Percentiles rank a stretch among this genome's conserved stretches.
Evolutionary conservation across 768 basidiomycete genomes (phyloP).

Genomic region (Termitomyces sp.): DNA sequence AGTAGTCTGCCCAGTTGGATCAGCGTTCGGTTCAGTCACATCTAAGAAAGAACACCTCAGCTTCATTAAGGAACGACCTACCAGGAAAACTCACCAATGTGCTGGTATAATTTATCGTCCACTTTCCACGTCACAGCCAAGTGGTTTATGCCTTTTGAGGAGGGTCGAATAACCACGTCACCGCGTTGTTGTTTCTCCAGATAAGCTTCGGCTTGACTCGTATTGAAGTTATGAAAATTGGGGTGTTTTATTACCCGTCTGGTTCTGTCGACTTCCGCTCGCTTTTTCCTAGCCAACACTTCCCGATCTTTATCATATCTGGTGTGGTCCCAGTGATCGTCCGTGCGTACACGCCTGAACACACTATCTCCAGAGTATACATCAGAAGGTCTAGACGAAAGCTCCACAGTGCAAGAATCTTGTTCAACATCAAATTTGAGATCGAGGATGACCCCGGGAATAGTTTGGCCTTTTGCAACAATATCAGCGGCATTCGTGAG

Average conservation of each 20-base stretch:
- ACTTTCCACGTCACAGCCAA: slow-evolving; percentile 99
- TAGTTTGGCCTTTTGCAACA: slow-evolving; percentile 72
- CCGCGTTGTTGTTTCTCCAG: slow-evolving; percentile 89
- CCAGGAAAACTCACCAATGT: slow-evolving; percentile 64
- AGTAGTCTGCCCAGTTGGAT: slow-evolving; percentile 60
- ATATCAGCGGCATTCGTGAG: slow-evolving; percentile 35
- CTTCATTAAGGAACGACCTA: not conserved
- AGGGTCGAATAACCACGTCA: slow-evolving; percentile 94
- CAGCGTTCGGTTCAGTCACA: slow-evolving; percentile 75
- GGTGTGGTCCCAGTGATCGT: slow-evolving; percentile 60
- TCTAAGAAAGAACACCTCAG: slow-evolving; percentile 34
- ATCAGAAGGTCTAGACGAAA: slow-evolving; percentile 67
- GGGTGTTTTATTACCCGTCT: slow-evolving; percentile 94
- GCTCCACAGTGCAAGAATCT: slow-evolving; percentile 61
- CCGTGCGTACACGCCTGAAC: slow-evolving; percentile 53
- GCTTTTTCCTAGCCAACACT: slow-evolving; percentile 74
- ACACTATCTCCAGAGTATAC: slow-evolving; percentile 54
- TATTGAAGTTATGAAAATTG: slow-evolving; percentile 94
- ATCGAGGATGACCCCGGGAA: slow-evolving; percentile 74
- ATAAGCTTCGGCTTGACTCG: slow-evolving; percentile 82
- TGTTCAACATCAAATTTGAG: slow-evolving; percentile 57
- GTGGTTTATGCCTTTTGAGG: slow-evolving; percentile 90
- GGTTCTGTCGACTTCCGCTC: slow-evolving; percentile 72
- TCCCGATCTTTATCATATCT: slow-evolving; percentile 65
- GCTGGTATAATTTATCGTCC: slow-evolving; percentile 91